Evolutionary conservation across 2,329 filamentous ascomycete species (phyloP).

Genomic region (Colletotrichum endophyticum): DNA sequence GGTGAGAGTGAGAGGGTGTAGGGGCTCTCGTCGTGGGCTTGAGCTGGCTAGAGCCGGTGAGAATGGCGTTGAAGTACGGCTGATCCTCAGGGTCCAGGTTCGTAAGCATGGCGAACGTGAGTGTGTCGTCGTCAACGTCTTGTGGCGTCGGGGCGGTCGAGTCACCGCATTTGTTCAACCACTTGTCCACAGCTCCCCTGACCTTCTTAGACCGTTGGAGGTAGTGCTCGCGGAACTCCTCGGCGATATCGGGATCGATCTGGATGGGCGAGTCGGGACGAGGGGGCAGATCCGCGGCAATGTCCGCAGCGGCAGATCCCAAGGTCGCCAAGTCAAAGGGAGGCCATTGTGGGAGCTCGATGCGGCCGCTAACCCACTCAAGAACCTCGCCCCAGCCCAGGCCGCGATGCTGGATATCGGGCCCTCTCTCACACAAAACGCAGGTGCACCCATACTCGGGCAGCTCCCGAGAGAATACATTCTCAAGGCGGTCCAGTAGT

Average conservation of each 20-base stretch:
- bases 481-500: slow-evolving; percentile 87
- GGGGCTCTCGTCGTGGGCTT: slow-evolving; percentile 66
- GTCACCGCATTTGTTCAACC: slow-evolving; percentile 83
- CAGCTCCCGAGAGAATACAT: slow-evolving; percentile 92
- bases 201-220: slow-evolving; percentile 92
- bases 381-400: slow-evolving; percentile 96
- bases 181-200: slow-evolving; percentile 86
- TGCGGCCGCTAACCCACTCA: slow-evolving; percentile 87
- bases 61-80: slow-evolving; percentile 81
- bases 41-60: slow-evolving; percentile 66
- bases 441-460: slow-evolving; percentile 86
- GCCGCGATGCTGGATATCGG: slow-evolving; percentile 67
- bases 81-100: slow-evolving; percentile 79
- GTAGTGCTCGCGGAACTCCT: slow-evolving; percentile 92
- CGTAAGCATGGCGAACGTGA: slow-evolving; percentile 92
- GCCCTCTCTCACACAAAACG: slow-evolving; percentile 74
- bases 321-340: slow-evolving; percentile 77
- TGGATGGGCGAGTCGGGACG: slow-evolving; percentile 69
- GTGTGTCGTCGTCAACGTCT: slow-evolving; percentile 91
- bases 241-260: slow-evolving; percentile 91
- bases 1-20: slow-evolving; percentile 67
- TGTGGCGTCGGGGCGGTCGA: slow-evolving; percentile 77
- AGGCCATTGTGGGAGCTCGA: slow-evolving; percentile 87
- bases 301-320: slow-evolving; percentile 62
- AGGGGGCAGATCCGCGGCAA: slow-evolving; percentile 63